Percentiles rank a stretch among this genome's conserved stretches.
Evolutionary conservation across 2,329 filamentous ascomycete genomes (phyloP).

Genomic region (Phoma herbarum): DNA sequence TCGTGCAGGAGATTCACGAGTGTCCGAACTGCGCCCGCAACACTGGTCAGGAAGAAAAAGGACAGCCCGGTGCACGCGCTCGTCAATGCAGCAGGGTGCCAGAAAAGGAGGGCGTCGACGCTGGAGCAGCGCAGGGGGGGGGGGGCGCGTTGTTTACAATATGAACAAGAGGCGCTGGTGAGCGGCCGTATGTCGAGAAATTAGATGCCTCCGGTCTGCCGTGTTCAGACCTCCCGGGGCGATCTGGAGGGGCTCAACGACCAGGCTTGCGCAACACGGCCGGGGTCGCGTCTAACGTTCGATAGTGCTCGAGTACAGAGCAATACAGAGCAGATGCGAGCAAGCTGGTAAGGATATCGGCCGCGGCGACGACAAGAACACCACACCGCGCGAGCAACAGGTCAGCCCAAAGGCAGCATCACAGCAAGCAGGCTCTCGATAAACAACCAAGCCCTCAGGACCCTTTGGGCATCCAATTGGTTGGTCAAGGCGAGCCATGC

Average conservation of each 20-base stretch:
- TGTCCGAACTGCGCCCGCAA: constrained; percentile 28
- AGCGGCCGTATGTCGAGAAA: constrained; percentile 34
- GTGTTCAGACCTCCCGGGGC: constrained; percentile 27
- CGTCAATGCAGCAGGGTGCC: constrained; percentile 31
- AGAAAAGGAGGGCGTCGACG: constrained; percentile 24
- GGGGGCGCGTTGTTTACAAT: constrained; percentile 20
- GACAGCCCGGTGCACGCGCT: constrained; percentile 35
- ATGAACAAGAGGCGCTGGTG: constrained; percentile 12
- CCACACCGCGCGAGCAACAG: constrained; percentile 20
- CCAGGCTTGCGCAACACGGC: constrained; percentile 18
- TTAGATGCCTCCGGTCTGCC: constrained; percentile 40
- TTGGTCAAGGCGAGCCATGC: constrained; percentile 8
- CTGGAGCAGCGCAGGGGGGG: constrained; percentile 25
- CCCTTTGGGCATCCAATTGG: constrained; percentile 30
- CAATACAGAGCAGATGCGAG: background rate
- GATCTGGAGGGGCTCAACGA: constrained; percentile 34
- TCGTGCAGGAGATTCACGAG: constrained; percentile 28
- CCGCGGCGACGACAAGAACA: constrained; percentile 1
- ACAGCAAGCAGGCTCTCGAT: constrained; percentile 17
- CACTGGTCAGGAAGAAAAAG: constrained; percentile 31
- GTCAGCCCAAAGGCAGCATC: constrained; percentile 22
- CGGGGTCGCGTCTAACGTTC: constrained; percentile 9
- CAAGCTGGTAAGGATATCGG: constrained; percentile 7
- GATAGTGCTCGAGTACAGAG: background rate
- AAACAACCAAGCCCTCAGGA: constrained; percentile 15